phyloP scores from a whole-genome alignment of 768 basidiomycete genomes.

The Leccinum uliginosum region DNA sequence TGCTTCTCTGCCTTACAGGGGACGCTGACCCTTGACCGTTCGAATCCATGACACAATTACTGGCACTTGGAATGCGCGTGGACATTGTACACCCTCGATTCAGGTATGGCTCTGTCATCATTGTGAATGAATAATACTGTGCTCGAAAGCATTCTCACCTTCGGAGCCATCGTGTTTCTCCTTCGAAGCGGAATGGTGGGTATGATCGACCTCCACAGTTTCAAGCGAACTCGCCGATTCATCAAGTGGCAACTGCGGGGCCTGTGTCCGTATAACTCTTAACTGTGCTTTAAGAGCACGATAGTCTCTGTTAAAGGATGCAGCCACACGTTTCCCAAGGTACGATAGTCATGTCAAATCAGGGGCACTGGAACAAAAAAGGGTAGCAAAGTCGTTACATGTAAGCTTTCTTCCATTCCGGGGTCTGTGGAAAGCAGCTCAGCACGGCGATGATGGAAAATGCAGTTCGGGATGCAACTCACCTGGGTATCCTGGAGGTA shows the following conservation, averaged over 20 bases:
- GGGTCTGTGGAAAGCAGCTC: slow-evolving; percentile 41
- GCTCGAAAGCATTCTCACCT: background rate
- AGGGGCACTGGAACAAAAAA: background rate
- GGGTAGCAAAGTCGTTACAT: slow-evolving; percentile 11
- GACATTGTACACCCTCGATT: slow-evolving; percentile 1
- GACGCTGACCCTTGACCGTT: background rate
- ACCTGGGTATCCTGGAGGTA: slow-evolving; percentile 71
- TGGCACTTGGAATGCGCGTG: background rate
- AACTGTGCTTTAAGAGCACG: slow-evolving; percentile 70
- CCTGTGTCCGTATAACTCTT: slow-evolving; percentile 42
- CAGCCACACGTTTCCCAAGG: background rate
- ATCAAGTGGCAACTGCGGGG: slow-evolving; percentile 19
- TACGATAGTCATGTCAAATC: background rate
- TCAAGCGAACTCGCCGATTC: background rate
- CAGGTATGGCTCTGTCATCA: background rate
- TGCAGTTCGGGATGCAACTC: background rate
- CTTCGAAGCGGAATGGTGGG: background rate
- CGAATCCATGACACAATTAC: background rate
- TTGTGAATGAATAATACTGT: background rate
- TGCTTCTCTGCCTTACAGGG: background rate
- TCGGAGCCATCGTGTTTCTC: background rate
- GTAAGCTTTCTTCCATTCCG: slow-evolving; percentile 48
- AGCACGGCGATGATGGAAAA: background rate
- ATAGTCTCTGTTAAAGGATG: slow-evolving; percentile 51
- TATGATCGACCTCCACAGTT: slow-evolving; percentile 1